Evolutionary conservation across 768 basidiomycete species (phyloP), one percentile per base, ranked within the genome.

Genomic region (Pisolithus sp.): DNA sequence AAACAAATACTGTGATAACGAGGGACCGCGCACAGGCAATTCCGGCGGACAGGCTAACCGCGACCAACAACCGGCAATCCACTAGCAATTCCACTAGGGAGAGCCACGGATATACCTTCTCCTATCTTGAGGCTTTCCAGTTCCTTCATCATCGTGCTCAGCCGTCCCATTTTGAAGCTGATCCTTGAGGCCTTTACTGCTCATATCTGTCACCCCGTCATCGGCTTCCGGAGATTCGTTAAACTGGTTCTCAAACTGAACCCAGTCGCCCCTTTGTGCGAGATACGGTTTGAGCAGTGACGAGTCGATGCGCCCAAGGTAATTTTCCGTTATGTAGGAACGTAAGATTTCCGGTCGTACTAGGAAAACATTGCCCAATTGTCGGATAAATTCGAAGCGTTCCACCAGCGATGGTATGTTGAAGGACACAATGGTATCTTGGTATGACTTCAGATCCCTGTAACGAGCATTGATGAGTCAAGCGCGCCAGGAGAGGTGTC

Each of bases 311-410:
- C 92, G 81, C 8, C 93, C 93, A 13, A 99, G 84, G 67, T 93
- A 91, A 52, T 86, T 87, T 62, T 96, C 94, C 9, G 86, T 89
- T 67, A 98, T 93, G 72, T 96, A 98, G 4, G 93, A 90, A 59
- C 88, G 90, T 57, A 99, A 79, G 52, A 94, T 90, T 56, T 97
- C 93, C 7, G 95, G 94, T 49, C 86, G 90, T 46, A 99, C 89
- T 56, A 98, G 86, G 78, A 97, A 99, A 57, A 94, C 79, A 62
- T 98, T 95, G 58, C 95, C 96, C 5, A 99, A 82, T 68, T 98
- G 94, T 38, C 94, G 86, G 56, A 98, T 85, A 73, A 98, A 97
- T 65, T 98, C 96, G 72, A 95, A 99, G 21, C 95, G 92, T 66
- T 98, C 94, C 57, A 86, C 81, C 7, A 99, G 76, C 7, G 88